phyloP scores from a whole-genome alignment of 495 filamentous ascomycete species.

The Neurospora discreta region DNA sequence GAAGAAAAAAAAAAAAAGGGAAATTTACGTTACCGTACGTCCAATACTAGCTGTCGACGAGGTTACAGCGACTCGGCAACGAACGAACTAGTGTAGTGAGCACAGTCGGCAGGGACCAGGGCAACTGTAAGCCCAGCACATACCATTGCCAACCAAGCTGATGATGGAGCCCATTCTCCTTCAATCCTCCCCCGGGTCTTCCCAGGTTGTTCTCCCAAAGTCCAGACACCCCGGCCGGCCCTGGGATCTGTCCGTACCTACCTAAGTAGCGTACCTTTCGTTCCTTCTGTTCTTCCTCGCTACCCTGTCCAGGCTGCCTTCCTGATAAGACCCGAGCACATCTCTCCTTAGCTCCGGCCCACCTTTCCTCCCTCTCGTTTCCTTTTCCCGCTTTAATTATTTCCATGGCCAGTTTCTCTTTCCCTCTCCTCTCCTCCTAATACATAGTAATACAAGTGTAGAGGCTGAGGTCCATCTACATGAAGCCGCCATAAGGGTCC shows the following conservation, averaged over 20 bases:
- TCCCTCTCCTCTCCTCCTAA: conserved; percentile 1
- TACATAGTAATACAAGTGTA: conserved; percentile 5
- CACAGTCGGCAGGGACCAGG: background rate
- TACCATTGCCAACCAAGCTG: background rate
- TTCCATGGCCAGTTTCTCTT: background rate
- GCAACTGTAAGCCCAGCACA: background rate
- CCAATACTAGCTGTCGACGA: background rate
- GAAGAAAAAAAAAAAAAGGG: background rate
- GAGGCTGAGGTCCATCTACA: conserved; percentile 9
- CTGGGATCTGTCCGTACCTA: background rate
- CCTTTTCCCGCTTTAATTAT: background rate
- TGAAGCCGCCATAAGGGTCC: conserved; percentile 10
- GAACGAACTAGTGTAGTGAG: background rate
- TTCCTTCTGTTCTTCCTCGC: background rate
- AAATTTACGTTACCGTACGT: background rate
- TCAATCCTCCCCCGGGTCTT: background rate
- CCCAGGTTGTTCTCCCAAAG: background rate
- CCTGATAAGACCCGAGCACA: background rate
- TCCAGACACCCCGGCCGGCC: background rate
- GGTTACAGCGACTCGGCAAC: background rate
- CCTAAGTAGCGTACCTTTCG: background rate
- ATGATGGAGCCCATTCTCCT: background rate
- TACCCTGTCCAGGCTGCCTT: background rate
- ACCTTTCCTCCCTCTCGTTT: background rate
- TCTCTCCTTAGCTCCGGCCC: background rate